Conservation (phyloP, 768 basidiomycete genomes). For the Cystobasidium ongulense region DNA sequence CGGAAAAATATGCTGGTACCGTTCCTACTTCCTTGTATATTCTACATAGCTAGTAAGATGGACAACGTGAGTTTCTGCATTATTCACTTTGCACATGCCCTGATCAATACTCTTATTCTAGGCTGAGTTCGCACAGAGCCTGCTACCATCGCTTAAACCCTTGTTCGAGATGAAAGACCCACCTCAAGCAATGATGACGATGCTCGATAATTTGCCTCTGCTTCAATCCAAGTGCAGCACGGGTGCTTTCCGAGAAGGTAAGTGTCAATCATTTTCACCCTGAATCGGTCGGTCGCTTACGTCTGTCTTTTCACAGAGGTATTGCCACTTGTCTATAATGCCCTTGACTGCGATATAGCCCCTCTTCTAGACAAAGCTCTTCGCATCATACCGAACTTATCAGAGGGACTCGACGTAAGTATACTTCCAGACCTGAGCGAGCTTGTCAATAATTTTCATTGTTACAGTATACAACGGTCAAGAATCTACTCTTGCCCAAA, state of each 20-base stretch:
- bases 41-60: constrained; percentile 71
- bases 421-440: neutral
- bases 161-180: constrained; percentile 86
- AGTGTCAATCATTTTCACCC: constrained; percentile 43
- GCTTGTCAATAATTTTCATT: neutral
- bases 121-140: constrained; percentile 67
- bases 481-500: constrained; percentile 51
- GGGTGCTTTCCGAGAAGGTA: constrained; percentile 76
- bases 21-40: constrained; percentile 91
- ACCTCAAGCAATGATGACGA: constrained; percentile 90
- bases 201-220: constrained; percentile 78
- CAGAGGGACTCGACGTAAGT: constrained; percentile 47
- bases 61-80: constrained; percentile 48
- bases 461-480: constrained; percentile 76
- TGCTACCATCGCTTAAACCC: constrained; percentile 80
- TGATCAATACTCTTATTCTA: neutral
- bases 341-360: constrained; percentile 89
- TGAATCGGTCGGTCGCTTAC: neutral
- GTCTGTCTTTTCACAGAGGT: constrained; percentile 56
- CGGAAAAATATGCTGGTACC: constrained; percentile 88
- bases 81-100: neutral
- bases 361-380: constrained; percentile 85
- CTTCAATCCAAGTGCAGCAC: constrained; percentile 85
- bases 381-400: constrained; percentile 71
- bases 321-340: constrained; percentile 90